Evolutionary conservation across 352 stramenopile genomes (phyloP).

Genomic region (Phytophthora cajani): DNA sequence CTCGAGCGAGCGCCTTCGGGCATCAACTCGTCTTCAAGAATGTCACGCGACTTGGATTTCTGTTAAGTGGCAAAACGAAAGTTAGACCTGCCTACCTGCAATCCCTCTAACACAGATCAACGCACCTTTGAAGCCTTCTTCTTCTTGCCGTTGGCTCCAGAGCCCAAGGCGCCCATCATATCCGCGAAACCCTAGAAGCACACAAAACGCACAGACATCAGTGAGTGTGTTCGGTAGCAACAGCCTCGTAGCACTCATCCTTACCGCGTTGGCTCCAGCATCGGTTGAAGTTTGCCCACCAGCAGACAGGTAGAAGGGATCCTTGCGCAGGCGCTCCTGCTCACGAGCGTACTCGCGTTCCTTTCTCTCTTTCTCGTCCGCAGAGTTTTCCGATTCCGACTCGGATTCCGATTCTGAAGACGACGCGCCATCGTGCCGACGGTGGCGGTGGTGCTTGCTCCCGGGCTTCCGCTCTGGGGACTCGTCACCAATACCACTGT

Average conservation of each 20-base stretch:
- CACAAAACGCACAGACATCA: constrained; percentile 16
- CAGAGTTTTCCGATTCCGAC: constrained; percentile 43
- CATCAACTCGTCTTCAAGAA: constrained; percentile 84
- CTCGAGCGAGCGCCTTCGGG: constrained; percentile 75
- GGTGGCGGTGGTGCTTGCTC: constrained; percentile 41
- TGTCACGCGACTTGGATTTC: constrained; percentile 55
- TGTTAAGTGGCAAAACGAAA: constrained; percentile 6
- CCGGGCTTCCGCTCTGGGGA: constrained; percentile 57
- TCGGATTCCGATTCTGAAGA: constrained; percentile 45
- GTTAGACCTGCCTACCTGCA: background rate
- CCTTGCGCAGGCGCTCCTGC: constrained; percentile 74
- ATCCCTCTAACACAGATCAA: background rate
- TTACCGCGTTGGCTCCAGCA: constrained; percentile 44
- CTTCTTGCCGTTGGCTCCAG: constrained; percentile 67
- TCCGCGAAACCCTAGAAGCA: constrained; percentile 67
- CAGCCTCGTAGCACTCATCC: background rate
- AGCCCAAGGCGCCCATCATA: constrained; percentile 82
- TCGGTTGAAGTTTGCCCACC: constrained; percentile 36
- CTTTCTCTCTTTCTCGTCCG: constrained; percentile 51
- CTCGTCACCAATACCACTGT: constrained; percentile 45
- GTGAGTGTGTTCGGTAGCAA: background rate
- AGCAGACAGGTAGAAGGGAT: constrained; percentile 82
- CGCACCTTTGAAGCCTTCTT: constrained; percentile 70
- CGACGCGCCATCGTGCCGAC: constrained; percentile 24
- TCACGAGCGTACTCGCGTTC: constrained; percentile 54